Evolutionary conservation across 768 basidiomycete genomes (phyloP), one percentile per base, ranked within the genome.

Genomic region (Auriscalpium orientale): DNA sequence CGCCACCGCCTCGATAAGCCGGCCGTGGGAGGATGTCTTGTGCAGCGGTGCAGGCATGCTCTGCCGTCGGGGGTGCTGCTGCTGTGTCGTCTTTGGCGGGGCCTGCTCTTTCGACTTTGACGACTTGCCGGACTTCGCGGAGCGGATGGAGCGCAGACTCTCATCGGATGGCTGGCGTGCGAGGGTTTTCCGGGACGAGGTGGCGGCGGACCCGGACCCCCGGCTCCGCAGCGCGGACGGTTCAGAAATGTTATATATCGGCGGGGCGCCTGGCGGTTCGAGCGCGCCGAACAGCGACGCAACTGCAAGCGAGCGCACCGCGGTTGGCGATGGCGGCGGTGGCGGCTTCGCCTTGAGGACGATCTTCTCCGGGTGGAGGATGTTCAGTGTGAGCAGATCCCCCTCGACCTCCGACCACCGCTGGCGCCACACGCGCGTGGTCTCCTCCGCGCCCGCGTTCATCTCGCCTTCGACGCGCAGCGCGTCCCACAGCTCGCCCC

Each of bases 401-500:
- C 69, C 74, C 58, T 84, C 84, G 40, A 89, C 84, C 43, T 87
- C 86, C 12, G 66, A 73, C 81, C 83, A 91, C 15, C 90, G 72
- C 40, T 74, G 72, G 65, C 76, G 74, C 89, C 90, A 92, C 10
- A 90, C 85, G 0, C 74, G 74, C 28, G 83, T 64, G 20, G 90
- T 91, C 73, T 91, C 89, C 9, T 76, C 77, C 6, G 77, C 77
- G 8, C 82, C 84, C 0, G 78, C 82, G 58, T 84, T 84, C 62
- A 66, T 65, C 58, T 73, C 74, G 49, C 66, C 68, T 36, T 68
- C 70, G 13, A 68, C 67, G 49, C 70, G 67, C 46, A 71, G 63
- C 20, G 72, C 87, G 57, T 91, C 87, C 90, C 90, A 92, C n/a
- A 92, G 70, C n/a, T 83, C 84, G 2, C 75, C 78, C 90, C 90